Base-by-base conservation (phyloP, 2,329 filamentous ascomycete species). In the Neurospora sp. region DNA sequence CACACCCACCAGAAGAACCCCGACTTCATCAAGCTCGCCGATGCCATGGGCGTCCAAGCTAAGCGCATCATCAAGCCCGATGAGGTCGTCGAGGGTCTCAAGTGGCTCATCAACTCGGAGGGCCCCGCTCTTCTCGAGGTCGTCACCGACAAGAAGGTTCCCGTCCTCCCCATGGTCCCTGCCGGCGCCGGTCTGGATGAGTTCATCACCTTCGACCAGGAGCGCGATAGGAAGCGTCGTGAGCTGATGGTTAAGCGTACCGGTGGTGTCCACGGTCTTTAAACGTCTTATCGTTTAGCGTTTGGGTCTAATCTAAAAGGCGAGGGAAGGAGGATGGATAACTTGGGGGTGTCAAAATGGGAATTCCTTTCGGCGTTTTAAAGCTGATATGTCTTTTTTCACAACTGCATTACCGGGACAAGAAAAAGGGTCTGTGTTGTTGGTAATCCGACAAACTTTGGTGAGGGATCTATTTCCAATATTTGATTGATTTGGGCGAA, bases 161-260 rank as follows among this genome's bases (percentile, higher is more conserved):
- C 95, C 66, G 95, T 99, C n/a, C 83, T 98, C 77, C 96, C 96
- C 43, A 98, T 98, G 96, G 96, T 99, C 66, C 95, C 95, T 3
- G 90, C 88, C 46, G 96, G 96, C 43, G 90, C 87, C 72, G 95
- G 86, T 71, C 85, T 99, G 76, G 93, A 98, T 79, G 96, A 98
- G 81, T 97, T 98, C 82, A 85, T 98, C 78, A 87, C 94, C 19
- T 97, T 92, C 81, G 93, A 97, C 81, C 73, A 91, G 90, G 81
- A 62, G 52, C 11, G 12, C 12, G 90, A 92, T 75, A 87, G 87
- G 80, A 82, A 87, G 77, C 85, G 90, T 76, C 86, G 88, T 81
- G 87, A 87, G 75, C 75, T 89, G 76, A 91, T 92, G 88, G 85
- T 84, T 74, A 81, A 89, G 80, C 83, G 90, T 76, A 90, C 87